Evolutionary conservation across 352 stramenopile species (phyloP), one percentile per base, ranked within the genome.

Genomic region (Pythium dissimile): DNA sequence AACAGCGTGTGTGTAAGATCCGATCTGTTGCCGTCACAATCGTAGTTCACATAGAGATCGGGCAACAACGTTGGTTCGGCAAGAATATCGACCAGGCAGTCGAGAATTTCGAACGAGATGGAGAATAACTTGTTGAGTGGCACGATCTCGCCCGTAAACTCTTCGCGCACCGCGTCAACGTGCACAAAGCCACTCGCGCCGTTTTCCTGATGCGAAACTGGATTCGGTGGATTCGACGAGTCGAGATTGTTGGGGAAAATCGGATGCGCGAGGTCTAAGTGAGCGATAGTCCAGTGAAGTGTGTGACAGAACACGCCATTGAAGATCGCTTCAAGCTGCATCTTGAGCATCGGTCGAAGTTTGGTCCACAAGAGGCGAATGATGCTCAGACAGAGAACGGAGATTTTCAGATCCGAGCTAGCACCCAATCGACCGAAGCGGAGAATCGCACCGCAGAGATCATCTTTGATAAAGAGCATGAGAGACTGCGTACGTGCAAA

Each of bases 21-120:
- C 13, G 92, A 98, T 62, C 97, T 97, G 44, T 98, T 89, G n/a
- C 97, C 85, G 60, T 98, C 96, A 63, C 96, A 99, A 73, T 99
- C 97, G 73, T 99, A 99, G 66, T 99, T 99, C 28, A 98, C 86
- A 64, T 99, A 99, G 11, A 99, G 62, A 67, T 99, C 97, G 5
- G 96, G 85, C 49, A 99, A 87, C 1, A 99, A 65, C 9, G 86
- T 92, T 30, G 95, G 83, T 70, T 99, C 96, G 11, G 92, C 74
- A 38, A 97, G 96, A 45, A 99, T 94, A 56, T 99, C 97, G 7
- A 99, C 79, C 5, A 99, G 72, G 28, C 80, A 97, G 67, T 99
- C 75, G 12, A 90, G 53, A 37, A 94, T 77, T 64, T 94, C 85
- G 56, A 88, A 80, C 7, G 83, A 90, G 15, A 83, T 71, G 8